phyloP scores from a whole-genome alignment of 23 red algal genomes.

The Agarophyton chilense region DNA sequence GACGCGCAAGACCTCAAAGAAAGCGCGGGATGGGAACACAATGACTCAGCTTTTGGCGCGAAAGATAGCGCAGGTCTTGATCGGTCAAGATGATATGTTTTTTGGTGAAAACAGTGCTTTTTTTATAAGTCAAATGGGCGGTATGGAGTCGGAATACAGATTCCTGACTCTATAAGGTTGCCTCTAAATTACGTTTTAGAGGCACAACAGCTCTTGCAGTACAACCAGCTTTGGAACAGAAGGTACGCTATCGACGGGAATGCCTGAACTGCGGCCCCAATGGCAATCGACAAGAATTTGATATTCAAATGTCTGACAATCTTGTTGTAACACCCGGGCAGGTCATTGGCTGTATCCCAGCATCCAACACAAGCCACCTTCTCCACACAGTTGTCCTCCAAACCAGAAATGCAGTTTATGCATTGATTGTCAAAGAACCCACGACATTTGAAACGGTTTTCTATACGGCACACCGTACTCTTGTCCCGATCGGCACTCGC shows the following conservation, averaged over 20 bases:
- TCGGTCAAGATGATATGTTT: too few species aligned
- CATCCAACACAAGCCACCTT: not conserved
- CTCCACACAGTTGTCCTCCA: not conserved
- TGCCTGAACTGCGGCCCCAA: not conserved
- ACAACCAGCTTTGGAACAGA: not conserved
- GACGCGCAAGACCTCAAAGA: too few species aligned
- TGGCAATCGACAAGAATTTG: conserved; percentile 24
- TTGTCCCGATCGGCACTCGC: not conserved
- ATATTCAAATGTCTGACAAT: not conserved
- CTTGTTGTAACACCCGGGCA: conserved; percentile 27
- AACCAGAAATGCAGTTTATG: not conserved
- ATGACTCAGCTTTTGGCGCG: too few species aligned
- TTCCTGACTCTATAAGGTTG: too few species aligned
- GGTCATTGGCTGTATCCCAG: not conserved
- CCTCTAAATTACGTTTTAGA: too few species aligned
- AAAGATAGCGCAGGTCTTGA: too few species aligned
- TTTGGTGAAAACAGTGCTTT: too few species aligned
- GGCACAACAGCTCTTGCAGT: too few species aligned
- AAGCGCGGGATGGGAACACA: too few species aligned
- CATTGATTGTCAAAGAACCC: conserved; percentile 55
- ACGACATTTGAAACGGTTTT: conserved; percentile 30
- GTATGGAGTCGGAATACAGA: too few species aligned
- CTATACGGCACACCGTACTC: conserved; percentile 10
- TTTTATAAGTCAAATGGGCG: too few species aligned
- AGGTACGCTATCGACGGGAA: not conserved